phyloP scores from a whole-genome alignment of 129 eudicot genomes.

The Logfia minima region DNA sequence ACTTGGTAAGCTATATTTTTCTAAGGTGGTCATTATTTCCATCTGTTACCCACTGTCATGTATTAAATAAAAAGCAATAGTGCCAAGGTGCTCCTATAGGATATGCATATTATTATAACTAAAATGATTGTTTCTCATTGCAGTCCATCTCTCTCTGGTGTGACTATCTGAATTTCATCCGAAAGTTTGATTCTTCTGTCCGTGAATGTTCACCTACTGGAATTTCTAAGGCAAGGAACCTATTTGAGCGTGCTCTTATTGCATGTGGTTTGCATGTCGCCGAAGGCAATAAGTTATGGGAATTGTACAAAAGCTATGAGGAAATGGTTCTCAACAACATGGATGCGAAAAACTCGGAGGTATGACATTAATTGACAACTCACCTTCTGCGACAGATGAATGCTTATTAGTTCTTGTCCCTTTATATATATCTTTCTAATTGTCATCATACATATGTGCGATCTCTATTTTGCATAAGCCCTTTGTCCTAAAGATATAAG shows the following conservation, averaged over 20 bases:
- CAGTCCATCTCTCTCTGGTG: slow-evolving; percentile 88
- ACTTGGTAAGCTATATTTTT: slow-evolving; percentile 50
- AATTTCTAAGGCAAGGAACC: slow-evolving; percentile 66
- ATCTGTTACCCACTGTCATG: neutral
- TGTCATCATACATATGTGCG: neutral
- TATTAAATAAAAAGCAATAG: neutral
- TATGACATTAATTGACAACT: slow-evolving; percentile 20
- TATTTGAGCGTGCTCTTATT: slow-evolving; percentile 87
- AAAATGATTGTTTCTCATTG: slow-evolving; percentile 31
- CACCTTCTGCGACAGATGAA: slow-evolving; percentile 6
- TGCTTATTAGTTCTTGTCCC: slow-evolving; percentile 3
- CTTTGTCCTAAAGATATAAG: neutral
- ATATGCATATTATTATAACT: neutral
- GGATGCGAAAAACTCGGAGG: slow-evolving; percentile 58
- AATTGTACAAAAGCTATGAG: slow-evolving; percentile 71
- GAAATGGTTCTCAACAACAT: slow-evolving; percentile 54
- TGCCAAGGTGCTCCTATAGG: neutral
- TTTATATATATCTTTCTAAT: neutral
- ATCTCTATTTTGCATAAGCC: neutral
- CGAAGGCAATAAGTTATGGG: slow-evolving; percentile 87
- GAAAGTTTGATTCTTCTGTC: slow-evolving; percentile 62
- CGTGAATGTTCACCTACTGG: slow-evolving; percentile 65
- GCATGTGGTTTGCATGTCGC: slow-evolving; percentile 91
- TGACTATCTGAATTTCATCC: slow-evolving; percentile 75
- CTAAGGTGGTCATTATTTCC: neutral